These are phyloP conservation scores for Penicillium flavigenum DNA, from an alignment of 495 filamentous ascomycete species.

Conservation along the genomic window DNA sequence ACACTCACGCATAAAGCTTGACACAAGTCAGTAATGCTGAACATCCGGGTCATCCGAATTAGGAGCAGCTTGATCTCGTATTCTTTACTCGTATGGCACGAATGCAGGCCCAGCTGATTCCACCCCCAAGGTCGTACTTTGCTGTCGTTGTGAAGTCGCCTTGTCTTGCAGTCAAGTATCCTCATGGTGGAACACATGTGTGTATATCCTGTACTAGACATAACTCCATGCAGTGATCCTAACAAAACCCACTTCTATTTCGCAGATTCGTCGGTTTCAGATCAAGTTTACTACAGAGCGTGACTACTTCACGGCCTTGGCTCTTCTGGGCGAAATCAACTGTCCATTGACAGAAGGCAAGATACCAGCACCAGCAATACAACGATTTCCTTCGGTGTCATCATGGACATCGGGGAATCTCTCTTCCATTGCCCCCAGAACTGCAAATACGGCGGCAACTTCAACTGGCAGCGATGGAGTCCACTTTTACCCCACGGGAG, in stretches of 20 bases:
- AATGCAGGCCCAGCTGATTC: slow-evolving; percentile 12
- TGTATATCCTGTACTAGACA: slow-evolving; percentile 4
- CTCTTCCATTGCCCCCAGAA: slow-evolving; percentile 8
- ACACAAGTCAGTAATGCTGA: slow-evolving; percentile 4
- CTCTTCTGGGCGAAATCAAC: slow-evolving; percentile 39
- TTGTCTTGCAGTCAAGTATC: slow-evolving; percentile 46
- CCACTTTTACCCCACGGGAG: slow-evolving; percentile 9
- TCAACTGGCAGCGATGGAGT: slow-evolving; percentile 16
- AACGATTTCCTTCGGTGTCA: slow-evolving; percentile 28
- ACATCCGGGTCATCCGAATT: background rate
- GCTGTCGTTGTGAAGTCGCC: slow-evolving; percentile 46
- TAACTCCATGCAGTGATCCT: background rate
- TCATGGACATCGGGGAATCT: slow-evolving; percentile 28
- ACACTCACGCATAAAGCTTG: background rate
- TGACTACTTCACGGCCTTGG: slow-evolving; percentile 42
- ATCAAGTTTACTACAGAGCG: slow-evolving; percentile 40
- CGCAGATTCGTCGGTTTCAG: slow-evolving; percentile 44
- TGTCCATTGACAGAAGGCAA: slow-evolving; percentile 44
- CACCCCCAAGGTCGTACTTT: slow-evolving; percentile 28
- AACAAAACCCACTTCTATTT: background rate
- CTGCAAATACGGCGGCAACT: slow-evolving; percentile 7
- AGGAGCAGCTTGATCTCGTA: slow-evolving; percentile 43
- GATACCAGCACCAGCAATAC: slow-evolving; percentile 18
- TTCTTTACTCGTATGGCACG: slow-evolving; percentile 24
- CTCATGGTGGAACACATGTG: slow-evolving; percentile 19